phyloP scores from a whole-genome alignment of 805 yeast genomes.

The Zygosaccharomyces gambellarensis region DNA sequence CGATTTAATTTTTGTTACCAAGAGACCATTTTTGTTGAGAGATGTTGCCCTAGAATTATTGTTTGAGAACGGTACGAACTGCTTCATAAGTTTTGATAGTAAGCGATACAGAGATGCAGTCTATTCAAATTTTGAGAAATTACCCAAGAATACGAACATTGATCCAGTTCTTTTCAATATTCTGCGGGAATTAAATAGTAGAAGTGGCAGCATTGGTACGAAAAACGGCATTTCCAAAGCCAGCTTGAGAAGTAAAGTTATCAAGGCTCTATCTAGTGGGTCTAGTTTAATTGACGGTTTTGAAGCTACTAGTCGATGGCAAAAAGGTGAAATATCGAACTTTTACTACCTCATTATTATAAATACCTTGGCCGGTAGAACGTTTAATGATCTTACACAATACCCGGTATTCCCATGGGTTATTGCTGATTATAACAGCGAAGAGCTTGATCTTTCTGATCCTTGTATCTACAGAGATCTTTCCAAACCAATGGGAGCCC shows the following conservation, averaged over 20 bases:
- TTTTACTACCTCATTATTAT: slow-evolving; percentile 75
- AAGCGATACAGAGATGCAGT: slow-evolving; percentile 52
- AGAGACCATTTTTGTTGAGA: slow-evolving; percentile 68
- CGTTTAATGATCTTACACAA: slow-evolving; percentile 84
- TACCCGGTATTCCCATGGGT: slow-evolving; percentile 94
- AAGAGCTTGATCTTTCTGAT: slow-evolving; percentile 57
- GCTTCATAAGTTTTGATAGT: slow-evolving; percentile 59
- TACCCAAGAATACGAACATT: slow-evolving; percentile 45
- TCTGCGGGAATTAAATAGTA: slow-evolving; percentile 42
- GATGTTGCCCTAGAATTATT: slow-evolving; percentile 80
- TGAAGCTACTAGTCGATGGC: slow-evolving; percentile 67
- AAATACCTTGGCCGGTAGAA: slow-evolving; percentile 82
- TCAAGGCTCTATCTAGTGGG: slow-evolving; percentile 37
- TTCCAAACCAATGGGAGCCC: slow-evolving; percentile 91
- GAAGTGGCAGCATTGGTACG: slow-evolving; percentile 32
- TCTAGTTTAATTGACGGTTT: slow-evolving; percentile 22
- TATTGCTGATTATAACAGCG: slow-evolving; percentile 73
- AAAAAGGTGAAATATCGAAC: slow-evolving; percentile 70
- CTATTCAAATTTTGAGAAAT: slow-evolving; percentile 44
- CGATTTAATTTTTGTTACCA: slow-evolving; percentile 59
- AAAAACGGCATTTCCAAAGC: slow-evolving; percentile 33
- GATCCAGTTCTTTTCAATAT: slow-evolving; percentile 55
- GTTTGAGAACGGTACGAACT: slow-evolving; percentile 66
- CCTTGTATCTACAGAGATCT: slow-evolving; percentile 66
- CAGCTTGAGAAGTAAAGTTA: slow-evolving; percentile 40